Evolutionary conservation across 257 asterid species (phyloP).

Genomic region (Catharanthus roseus): DNA sequence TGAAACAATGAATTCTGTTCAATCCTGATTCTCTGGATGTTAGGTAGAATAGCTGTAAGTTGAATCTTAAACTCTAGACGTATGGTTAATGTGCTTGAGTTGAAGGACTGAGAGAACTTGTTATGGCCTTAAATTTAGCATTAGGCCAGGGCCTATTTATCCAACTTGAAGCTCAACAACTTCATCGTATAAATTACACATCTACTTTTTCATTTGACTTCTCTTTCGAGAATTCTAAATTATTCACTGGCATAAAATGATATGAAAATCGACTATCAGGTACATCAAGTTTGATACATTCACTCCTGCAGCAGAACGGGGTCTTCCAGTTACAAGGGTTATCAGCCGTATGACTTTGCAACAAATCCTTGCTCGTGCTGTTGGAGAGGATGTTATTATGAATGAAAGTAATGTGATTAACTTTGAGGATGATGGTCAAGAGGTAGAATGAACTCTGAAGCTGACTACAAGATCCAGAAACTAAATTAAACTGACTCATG

Average conservation of each 20-base stretch:
- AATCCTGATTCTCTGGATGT: neutral
- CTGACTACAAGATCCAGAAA: neutral
- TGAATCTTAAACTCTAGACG: neutral
- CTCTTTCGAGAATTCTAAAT: neutral
- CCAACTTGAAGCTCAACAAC: neutral
- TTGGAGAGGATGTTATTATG: conserved; percentile 67
- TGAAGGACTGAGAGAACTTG: neutral
- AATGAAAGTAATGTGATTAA: conserved; percentile 75
- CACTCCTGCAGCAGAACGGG: conserved; percentile 89
- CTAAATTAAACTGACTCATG: neutral
- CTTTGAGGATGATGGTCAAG: conserved; percentile 67
- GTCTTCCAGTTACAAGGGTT: conserved; percentile 93
- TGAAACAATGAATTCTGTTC: neutral
- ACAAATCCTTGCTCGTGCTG: conserved; percentile 80
- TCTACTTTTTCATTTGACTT: neutral
- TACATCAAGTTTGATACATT: conserved; percentile 92
- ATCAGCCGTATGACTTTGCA: conserved; percentile 89
- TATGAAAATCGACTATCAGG: conserved; percentile 50
- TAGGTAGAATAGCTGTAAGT: neutral
- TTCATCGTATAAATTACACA: neutral
- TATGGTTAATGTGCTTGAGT: neutral
- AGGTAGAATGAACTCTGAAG: conserved; percentile 32
- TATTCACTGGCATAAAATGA: conserved; percentile 21
- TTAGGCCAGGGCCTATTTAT: neutral
- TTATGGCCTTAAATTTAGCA: neutral